These are phyloP conservation scores for Salix viminalis DNA, from an alignment of 345 rosid genomes.

Conservation along the genomic window DNA sequence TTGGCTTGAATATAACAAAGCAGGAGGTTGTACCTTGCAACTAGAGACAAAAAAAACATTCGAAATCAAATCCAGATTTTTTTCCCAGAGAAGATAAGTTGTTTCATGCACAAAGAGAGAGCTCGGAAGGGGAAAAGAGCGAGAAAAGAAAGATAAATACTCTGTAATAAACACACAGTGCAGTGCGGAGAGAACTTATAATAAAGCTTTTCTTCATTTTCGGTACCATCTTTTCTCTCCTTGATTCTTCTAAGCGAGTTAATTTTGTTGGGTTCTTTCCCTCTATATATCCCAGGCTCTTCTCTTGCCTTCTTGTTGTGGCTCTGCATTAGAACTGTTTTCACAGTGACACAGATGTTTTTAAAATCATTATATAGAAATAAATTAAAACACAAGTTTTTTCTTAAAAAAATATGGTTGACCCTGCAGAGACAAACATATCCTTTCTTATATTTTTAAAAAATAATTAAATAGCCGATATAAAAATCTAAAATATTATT, in stretches of 20 bases:
- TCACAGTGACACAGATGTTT: too few relatives aligned
- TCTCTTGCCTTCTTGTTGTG: neutral
- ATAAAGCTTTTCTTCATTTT: neutral
- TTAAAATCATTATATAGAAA: too few relatives aligned
- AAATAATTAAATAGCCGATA: too few relatives aligned
- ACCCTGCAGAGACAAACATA: too few relatives aligned
- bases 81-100: neutral
- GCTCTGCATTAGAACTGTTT: slow-evolving; percentile 2
- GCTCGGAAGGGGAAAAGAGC: neutral
- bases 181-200: neutral
- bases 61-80: slow-evolving; percentile 18
- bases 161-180: neutral
- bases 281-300: neutral
- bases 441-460: too few relatives aligned
- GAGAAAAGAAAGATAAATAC: too few relatives aligned
- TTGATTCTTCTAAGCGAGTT: neutral
- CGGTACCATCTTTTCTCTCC: slow-evolving; percentile 23
- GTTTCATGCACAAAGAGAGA: slow-evolving; percentile 7
- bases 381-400: too few relatives aligned
- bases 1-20: neutral
- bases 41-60: slow-evolving; percentile 3
- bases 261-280: slow-evolving; percentile 9
- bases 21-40: neutral
- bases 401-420: too few relatives aligned
- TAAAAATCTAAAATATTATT: too few relatives aligned